Evolutionary conservation across 257 asterid species (phyloP).

Genomic region (Solanum bukasovii): DNA sequence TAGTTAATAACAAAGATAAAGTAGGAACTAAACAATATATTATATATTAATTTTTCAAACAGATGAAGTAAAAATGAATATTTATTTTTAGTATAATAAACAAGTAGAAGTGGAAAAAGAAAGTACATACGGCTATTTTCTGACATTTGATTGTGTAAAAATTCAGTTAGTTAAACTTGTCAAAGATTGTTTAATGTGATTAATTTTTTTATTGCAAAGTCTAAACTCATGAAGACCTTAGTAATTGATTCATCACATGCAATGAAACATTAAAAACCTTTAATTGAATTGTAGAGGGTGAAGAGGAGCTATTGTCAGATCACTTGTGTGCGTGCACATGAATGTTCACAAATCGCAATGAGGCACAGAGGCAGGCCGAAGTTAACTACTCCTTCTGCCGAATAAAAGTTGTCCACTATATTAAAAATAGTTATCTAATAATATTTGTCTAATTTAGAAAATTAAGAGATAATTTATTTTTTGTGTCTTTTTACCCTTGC

Average conservation of each 20-base stretch:
- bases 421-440: too few species aligned
- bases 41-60: too few species aligned
- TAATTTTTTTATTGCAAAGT: not conserved
- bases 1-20: too few species aligned
- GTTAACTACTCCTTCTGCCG: rapidly evolving
- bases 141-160: not conserved
- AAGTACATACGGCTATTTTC: not conserved
- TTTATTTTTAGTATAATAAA: too few species aligned
- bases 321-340: not conserved
- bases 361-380: not conserved
- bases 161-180: not conserved
- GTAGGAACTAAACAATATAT: too few species aligned
- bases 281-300: not conserved
- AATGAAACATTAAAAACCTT: not conserved
- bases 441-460: too few species aligned
- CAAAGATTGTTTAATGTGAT: not conserved
- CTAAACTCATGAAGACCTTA: not conserved
- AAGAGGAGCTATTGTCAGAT: not conserved
- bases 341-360: not conserved
- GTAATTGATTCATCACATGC: not conserved
- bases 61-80: too few species aligned
- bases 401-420: too few species aligned
- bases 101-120: too few species aligned
- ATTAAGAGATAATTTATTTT: too few species aligned
- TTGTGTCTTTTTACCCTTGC: too few species aligned